These are phyloP conservation scores for Alternaria consortialis DNA, from an alignment of 2,329 filamentous ascomycete species.

Conservation along the genomic window DNA sequence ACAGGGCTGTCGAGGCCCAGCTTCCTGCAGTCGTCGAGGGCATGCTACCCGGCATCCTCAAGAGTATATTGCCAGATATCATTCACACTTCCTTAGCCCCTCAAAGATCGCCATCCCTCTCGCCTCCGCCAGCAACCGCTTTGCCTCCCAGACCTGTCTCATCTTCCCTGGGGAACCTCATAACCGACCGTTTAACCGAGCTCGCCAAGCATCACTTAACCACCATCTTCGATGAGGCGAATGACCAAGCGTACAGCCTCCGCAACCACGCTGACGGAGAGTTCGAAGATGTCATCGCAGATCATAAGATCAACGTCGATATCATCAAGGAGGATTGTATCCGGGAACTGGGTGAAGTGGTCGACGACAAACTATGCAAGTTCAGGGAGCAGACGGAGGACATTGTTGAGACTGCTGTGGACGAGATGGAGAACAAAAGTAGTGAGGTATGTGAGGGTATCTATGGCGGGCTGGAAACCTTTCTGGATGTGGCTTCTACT, in stretches of 20 bases:
- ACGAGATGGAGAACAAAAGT: not conserved
- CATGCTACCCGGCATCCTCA: slow-evolving; percentile 13
- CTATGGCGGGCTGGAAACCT: not conserved
- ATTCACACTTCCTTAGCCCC: slow-evolving; percentile 4
- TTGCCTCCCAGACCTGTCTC: not conserved
- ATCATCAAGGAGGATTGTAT: slow-evolving; percentile 13
- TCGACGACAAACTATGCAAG: slow-evolving; percentile 9
- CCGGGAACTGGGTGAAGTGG: slow-evolving; percentile 3
- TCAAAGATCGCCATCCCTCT: not conserved
- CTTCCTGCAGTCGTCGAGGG: slow-evolving; percentile 10
- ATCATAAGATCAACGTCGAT: slow-evolving; percentile 9
- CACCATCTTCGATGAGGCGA: slow-evolving; percentile 12
- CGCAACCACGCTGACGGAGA: slow-evolving; percentile 15
- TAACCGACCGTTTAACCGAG: slow-evolving; percentile 6
- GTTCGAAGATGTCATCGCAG: slow-evolving; percentile 17
- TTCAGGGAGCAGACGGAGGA: slow-evolving; percentile 9
- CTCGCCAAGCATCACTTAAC: slow-evolving; percentile 5
- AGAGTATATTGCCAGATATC: slow-evolving; percentile 10
- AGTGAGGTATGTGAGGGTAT: not conserved
- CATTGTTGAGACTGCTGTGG: slow-evolving; percentile 5
- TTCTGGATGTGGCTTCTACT: not conserved
- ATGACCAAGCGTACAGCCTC: slow-evolving; percentile 16
- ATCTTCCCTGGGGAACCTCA: slow-evolving; percentile 9
- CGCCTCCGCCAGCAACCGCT: not conserved
- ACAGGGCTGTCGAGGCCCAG: slow-evolving; percentile 11